Conservation (phyloP, 306 rosid species). For the Sindora glabra region DNA sequence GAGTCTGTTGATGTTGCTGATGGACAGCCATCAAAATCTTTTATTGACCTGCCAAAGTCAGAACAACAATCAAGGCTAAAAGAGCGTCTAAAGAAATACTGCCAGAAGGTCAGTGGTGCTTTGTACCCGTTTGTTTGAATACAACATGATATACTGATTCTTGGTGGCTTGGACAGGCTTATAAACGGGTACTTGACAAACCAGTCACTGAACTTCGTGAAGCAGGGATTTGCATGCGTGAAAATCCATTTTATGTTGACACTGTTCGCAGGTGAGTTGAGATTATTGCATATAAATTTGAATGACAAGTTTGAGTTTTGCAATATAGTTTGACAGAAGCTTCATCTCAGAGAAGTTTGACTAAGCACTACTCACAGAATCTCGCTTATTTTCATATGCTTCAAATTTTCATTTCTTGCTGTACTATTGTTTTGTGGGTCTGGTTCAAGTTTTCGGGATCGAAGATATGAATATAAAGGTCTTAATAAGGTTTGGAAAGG, state of each 20-base stretch:
- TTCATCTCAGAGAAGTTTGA: no score
- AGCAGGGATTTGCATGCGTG: slow-evolving; percentile 98
- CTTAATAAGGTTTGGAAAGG: slow-evolving; percentile 99
- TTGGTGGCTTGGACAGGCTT: slow-evolving; percentile 52
- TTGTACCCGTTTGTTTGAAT: slow-evolving; percentile 19
- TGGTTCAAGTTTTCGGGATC: slow-evolving; percentile 84
- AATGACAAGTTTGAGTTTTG: no score
- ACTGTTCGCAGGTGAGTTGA: slow-evolving; percentile 88
- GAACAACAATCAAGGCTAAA: slow-evolving; percentile 80
- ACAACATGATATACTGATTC: slow-evolving; percentile 24
- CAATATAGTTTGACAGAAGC: no score
- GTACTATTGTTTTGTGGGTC: slow-evolving; percentile 19
- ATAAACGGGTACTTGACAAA: slow-evolving; percentile 87
- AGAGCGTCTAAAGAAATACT: slow-evolving; percentile 88
- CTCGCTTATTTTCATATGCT: neutral
- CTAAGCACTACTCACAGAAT: neutral
- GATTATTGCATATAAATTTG: slow-evolving; percentile 3
- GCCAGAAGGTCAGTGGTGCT: slow-evolving; percentile 73
- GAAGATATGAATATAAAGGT: slow-evolving; percentile 96
- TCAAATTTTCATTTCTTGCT: slow-evolving; percentile 8
- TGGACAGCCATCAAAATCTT: slow-evolving; percentile 56
- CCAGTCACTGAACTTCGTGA: slow-evolving; percentile 88
- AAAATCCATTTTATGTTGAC: slow-evolving; percentile 95
- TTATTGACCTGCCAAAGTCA: slow-evolving; percentile 82
- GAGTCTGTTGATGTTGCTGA: slow-evolving; percentile 62